A percentile compares a stretch with the other conserved stretches of the same genome.
phyloP scores from a whole-genome alignment of 2,329 filamentous ascomycete genomes.

The Penicillium hordei region DNA sequence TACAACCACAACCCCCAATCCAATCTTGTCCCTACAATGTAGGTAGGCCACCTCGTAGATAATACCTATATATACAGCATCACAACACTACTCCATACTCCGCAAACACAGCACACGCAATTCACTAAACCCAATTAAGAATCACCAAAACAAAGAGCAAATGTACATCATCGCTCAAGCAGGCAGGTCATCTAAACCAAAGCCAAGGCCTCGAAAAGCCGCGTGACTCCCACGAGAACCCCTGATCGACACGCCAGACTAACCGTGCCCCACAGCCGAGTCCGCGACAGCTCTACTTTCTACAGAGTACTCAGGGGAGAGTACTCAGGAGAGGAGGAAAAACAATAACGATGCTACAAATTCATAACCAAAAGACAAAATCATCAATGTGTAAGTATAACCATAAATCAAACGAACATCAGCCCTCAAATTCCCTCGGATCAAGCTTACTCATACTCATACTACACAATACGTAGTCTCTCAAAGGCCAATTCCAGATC shows the following conservation, averaged over 20 bases:
- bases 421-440: background rate
- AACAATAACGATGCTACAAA: background rate
- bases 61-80: background rate
- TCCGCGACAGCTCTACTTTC: background rate
- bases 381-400: too few species aligned
- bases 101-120: background rate
- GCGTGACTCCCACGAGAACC: slow-evolving; percentile 1
- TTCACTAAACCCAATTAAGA: background rate
- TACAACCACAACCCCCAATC: background rate
- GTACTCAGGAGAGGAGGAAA: background rate
- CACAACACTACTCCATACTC: background rate
- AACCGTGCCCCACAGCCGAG: background rate
- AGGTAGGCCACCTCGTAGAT: background rate
- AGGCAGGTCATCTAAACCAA: slow-evolving; percentile 5
- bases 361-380: background rate
- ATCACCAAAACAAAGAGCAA: background rate
- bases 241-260: slow-evolving; percentile 12
- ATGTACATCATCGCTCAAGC: slow-evolving; percentile 4
- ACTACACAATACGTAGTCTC: too few species aligned
- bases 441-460: background rate
- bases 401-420: background rate
- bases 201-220: background rate
- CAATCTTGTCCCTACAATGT: background rate
- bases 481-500: background rate
- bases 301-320: too few species aligned